phyloP scores from a whole-genome alignment of 1,284 basidiomycete species.

The Cystodermella granulosa region DNA sequence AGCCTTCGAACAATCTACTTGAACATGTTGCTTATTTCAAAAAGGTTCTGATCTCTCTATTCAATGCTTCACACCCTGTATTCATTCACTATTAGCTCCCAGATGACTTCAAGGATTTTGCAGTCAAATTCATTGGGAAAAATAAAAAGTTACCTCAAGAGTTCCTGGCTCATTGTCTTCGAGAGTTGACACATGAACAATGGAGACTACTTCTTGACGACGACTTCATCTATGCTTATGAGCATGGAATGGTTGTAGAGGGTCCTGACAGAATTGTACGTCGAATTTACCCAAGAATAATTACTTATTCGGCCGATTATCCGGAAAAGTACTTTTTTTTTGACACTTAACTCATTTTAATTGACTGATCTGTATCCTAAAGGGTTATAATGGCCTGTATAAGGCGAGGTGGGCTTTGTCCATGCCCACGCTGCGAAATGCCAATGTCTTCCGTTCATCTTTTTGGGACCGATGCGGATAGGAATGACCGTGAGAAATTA shows the following conservation, averaged over 20 bases:
- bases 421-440: conserved; percentile 34
- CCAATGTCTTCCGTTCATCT: conserved; percentile 9
- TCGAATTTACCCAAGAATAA: conserved; percentile 25
- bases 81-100: conserved; percentile 14
- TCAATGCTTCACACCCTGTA: too few relatives aligned
- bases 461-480: too few relatives aligned
- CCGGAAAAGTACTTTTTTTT: conserved; percentile 20
- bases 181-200: conserved; percentile 28
- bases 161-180: conserved; percentile 22
- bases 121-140: conserved; percentile 1
- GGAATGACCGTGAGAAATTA: too few relatives aligned
- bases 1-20: conserved; percentile 13
- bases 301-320: conserved; percentile 37
- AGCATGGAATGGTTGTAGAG: conserved; percentile 27
- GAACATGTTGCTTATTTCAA: conserved; percentile 24
- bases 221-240: conserved; percentile 27
- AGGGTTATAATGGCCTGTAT: conserved; percentile 29
- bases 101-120: conserved; percentile 11
- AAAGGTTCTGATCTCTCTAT: too few relatives aligned
- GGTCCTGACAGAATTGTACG: conserved; percentile 23
- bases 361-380: too few relatives aligned
- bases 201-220: conserved; percentile 15
- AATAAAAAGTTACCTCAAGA: conserved; percentile 7
- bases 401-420: conserved; percentile 22
- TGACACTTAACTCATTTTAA: background rate